Conservation (phyloP, 1,284 basidiomycete species). For the Boletus semigastroideus region DNA sequence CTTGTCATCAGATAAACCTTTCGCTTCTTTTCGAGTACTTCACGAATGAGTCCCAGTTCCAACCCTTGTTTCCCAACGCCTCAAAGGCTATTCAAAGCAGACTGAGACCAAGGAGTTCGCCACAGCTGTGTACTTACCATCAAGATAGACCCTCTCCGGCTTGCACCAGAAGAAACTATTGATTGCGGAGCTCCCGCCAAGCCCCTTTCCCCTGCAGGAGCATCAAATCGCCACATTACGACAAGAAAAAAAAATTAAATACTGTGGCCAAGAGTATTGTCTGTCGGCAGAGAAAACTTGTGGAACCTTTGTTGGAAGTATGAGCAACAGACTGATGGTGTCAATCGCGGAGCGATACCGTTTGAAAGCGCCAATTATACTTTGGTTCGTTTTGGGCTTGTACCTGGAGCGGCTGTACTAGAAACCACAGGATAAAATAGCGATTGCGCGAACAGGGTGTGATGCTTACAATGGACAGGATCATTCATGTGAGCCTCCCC, state of each 20-base stretch:
- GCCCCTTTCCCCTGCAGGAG: not conserved
- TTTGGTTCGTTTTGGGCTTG: not conserved
- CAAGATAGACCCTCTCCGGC: not conserved
- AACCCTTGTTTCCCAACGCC: not conserved
- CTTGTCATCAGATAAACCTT: not conserved
- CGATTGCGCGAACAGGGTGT: not conserved
- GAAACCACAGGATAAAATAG: not conserved
- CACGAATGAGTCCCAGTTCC: slow-evolving; percentile 4
- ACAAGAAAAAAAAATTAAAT: not conserved
- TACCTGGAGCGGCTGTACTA: not conserved
- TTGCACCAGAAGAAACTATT: not conserved
- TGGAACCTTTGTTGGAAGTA: not conserved
- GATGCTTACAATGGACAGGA: not conserved
- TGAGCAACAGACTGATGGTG: not conserved
- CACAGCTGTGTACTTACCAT: not conserved
- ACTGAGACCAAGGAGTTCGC: not conserved
- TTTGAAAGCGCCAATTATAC: slow-evolving; percentile 4
- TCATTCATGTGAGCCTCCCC: slow-evolving; percentile 2
- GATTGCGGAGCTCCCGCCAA: slow-evolving; percentile 2
- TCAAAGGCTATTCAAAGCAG: not conserved
- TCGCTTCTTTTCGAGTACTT: slow-evolving; percentile 7
- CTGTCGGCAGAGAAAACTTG: not conserved
- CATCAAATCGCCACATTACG: not conserved
- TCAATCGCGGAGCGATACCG: not conserved
- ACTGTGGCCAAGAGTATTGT: not conserved